These are phyloP conservation scores for Zymoseptoria tritici DNA, from an alignment of 2,329 filamentous ascomycete species.

Conservation along the genomic window DNA sequence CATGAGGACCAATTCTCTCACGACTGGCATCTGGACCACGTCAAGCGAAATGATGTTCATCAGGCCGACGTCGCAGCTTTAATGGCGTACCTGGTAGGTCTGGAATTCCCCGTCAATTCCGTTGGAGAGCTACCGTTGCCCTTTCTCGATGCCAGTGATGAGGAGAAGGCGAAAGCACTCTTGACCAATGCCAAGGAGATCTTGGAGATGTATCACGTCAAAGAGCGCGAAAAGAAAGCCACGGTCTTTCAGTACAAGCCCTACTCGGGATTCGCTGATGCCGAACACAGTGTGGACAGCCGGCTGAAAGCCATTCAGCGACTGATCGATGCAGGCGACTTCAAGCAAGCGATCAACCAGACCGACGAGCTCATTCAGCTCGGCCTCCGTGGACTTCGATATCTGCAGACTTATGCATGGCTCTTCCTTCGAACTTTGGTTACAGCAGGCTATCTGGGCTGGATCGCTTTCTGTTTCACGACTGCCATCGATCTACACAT, in stretches of 20 bases:
- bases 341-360: conserved; percentile 70
- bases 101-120: conserved; percentile 91
- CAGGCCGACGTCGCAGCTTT: conserved; percentile 92
- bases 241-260: conserved; percentile 71
- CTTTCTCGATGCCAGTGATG: conserved; percentile 64
- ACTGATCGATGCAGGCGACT: conserved; percentile 58
- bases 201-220: conserved; percentile 91
- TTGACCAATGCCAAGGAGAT: conserved; percentile 80
- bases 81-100: conserved; percentile 85
- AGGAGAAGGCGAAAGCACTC: conserved; percentile 75
- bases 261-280: conserved; percentile 61
- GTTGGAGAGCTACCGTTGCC: conserved; percentile 85
- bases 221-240: conserved; percentile 74
- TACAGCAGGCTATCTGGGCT: conserved; percentile 84
- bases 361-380: conserved; percentile 70
- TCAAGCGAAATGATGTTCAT: conserved; percentile 81
- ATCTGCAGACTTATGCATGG: conserved; percentile 98
- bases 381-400: conserved; percentile 75
- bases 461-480: conserved; percentile 87
- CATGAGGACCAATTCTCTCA: conserved; percentile 82
- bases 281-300: conserved; percentile 55
- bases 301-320: conserved; percentile 60
- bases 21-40: conserved; percentile 75
- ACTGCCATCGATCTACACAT: conserved; percentile 86
- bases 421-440: conserved; percentile 84